Evolutionary conservation across 192 early-diverging fungal genomes (phyloP).

Genomic region (Coemansia sp.): DNA sequence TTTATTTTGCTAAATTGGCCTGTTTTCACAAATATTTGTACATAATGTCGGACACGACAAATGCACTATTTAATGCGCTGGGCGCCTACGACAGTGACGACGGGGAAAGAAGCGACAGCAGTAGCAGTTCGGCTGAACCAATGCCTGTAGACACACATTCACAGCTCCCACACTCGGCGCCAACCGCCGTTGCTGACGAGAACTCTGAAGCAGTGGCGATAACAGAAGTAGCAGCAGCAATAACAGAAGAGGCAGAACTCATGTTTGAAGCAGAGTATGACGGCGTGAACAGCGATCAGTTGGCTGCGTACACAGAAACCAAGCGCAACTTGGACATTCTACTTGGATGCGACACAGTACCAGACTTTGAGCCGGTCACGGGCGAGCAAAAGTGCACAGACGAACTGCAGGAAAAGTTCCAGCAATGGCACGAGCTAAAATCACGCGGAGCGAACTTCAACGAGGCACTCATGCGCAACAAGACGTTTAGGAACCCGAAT

Average conservation of each 20-base stretch:
- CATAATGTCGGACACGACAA: slow-evolving; percentile 27
- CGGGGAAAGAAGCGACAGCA: slow-evolving; percentile 15
- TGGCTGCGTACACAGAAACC: slow-evolving; percentile 16
- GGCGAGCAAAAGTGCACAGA: slow-evolving; percentile 55
- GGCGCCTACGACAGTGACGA: slow-evolving; percentile 43
- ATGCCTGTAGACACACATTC: background rate
- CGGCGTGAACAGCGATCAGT: slow-evolving; percentile 2
- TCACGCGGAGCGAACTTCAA: slow-evolving; percentile 77
- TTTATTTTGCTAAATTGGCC: background rate
- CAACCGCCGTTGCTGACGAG: too few relatives aligned
- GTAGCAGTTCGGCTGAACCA: background rate
- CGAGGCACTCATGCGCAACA: slow-evolving; percentile 74
- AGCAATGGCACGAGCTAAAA: slow-evolving; percentile 68
- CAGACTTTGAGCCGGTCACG: slow-evolving; percentile 9
- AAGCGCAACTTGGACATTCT: slow-evolving; percentile 27
- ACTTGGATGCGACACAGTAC: slow-evolving; percentile 39
- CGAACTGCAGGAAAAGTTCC: slow-evolving; percentile 73
- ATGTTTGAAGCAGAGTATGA: background rate
- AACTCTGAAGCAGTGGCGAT: too few relatives aligned
- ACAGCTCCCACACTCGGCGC: background rate
- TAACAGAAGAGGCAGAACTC: background rate
- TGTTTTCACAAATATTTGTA: too few relatives aligned
- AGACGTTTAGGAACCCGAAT: slow-evolving; percentile 87
- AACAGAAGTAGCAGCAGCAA: background rate
- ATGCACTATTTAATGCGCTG: slow-evolving; percentile 39